A percentile compares a stretch with the other conserved stretches of the same genome.
Evolutionary conservation across 164 flowering plant species (phyloP).

Genomic region (Nymphaea colorata): DNA sequence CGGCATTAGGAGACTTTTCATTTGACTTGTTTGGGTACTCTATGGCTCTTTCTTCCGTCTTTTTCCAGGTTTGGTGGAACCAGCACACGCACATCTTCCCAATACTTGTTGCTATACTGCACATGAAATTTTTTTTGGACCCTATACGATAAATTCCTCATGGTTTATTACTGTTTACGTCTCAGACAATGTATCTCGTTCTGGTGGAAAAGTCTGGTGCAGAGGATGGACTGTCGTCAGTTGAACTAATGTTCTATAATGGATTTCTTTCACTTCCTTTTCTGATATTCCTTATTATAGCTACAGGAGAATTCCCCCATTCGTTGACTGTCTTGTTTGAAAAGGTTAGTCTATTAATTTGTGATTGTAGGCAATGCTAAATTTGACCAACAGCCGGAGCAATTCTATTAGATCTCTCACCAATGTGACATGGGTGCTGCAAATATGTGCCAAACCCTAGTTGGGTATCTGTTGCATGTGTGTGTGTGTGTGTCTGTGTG

Average conservation of each 20-base stretch:
- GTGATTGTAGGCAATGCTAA: not conserved
- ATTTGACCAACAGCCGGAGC: too few relatives aligned
- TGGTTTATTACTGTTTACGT: not conserved
- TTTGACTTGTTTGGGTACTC: slow-evolving; percentile 85
- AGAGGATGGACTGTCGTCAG: slow-evolving; percentile 93
- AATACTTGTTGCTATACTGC: not conserved
- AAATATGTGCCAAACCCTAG: too few relatives aligned
- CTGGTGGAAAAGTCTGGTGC: slow-evolving; percentile 96
- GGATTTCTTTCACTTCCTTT: slow-evolving; percentile 76
- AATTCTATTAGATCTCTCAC: too few relatives aligned
- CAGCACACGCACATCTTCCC: not conserved
- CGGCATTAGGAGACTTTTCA: slow-evolving; percentile 96
- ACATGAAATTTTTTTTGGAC: not conserved
- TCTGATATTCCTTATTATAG: slow-evolving; percentile 57
- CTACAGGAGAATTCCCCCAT: slow-evolving; percentile 84
- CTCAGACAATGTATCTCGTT: slow-evolving; percentile 94
- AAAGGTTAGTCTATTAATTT: slow-evolving; percentile 42
- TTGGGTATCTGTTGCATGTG: too few relatives aligned
- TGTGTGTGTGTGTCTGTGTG: too few relatives aligned
- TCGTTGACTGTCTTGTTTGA: slow-evolving; percentile 57
- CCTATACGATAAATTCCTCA: not conserved
- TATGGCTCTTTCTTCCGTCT: slow-evolving; percentile 93
- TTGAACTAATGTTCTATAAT: slow-evolving; percentile 93
- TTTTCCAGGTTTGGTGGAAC: slow-evolving; percentile 62
- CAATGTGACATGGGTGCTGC: too few relatives aligned